phyloP scores from a whole-genome alignment of 257 asterid genomes.

The Plantago elongata region DNA sequence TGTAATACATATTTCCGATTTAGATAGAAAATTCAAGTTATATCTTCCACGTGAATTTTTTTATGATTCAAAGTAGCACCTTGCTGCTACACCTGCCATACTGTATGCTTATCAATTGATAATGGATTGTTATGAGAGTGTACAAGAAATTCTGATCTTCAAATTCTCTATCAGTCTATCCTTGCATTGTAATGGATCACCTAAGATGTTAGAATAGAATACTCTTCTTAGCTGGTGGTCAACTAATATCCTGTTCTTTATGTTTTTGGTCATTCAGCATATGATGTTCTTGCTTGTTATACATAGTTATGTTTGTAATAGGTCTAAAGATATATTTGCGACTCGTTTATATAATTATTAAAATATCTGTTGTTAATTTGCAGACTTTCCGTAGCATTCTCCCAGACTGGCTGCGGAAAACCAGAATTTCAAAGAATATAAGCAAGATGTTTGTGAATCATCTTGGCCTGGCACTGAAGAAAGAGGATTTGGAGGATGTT shows the following conservation, averaged over 20 bases:
- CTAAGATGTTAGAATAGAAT: too few species aligned
- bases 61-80: too few species aligned
- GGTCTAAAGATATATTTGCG: not conserved
- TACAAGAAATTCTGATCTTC: too few species aligned
- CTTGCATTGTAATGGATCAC: too few species aligned
- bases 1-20: not conserved
- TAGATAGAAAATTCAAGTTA: not conserved
- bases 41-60: too few species aligned
- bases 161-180: too few species aligned
- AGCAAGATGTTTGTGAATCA: constrained; percentile 79
- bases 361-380: constrained; percentile 21
- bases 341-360: constrained; percentile 1
- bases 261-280: too few species aligned
- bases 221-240: too few species aligned
- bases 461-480: constrained; percentile 77
- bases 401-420: constrained; percentile 81
- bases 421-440: constrained; percentile 42
- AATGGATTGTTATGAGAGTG: too few species aligned
- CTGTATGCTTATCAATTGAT: too few species aligned
- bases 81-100: too few species aligned
- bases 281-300: not conserved
- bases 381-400: constrained; percentile 67
- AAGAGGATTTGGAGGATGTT: constrained; percentile 82
- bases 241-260: too few species aligned
- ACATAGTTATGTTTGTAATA: not conserved